Percentiles rank a stretch among this genome's conserved stretches.
Conservation (phyloP, 257 asterid species). For the Rhazya stricta region DNA sequence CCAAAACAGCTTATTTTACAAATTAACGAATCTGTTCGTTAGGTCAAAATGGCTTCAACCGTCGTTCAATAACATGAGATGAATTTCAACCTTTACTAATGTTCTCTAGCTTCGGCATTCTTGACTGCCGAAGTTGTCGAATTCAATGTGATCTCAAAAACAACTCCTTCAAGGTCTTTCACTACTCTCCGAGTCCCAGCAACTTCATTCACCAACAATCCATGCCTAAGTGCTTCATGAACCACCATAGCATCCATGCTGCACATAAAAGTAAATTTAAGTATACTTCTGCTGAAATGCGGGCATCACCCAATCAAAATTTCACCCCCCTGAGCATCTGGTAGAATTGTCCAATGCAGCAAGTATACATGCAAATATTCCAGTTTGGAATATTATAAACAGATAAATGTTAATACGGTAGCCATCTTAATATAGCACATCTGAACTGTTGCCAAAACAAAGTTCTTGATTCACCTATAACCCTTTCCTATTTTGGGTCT, state of each 20-base stretch:
- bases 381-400: not conserved
- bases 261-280: constrained; percentile 16
- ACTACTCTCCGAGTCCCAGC: constrained; percentile 57
- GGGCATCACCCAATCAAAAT: too few relatives aligned
- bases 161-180: constrained; percentile 64
- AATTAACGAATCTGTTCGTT: too few relatives aligned
- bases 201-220: constrained; percentile 59
- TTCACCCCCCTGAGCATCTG: not conserved
- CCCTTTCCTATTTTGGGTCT: not conserved
- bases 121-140: not conserved
- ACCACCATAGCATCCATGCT: constrained; percentile 77
- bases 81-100: not conserved
- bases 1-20: too few relatives aligned
- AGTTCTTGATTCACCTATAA: not conserved
- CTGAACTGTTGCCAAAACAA: not conserved
- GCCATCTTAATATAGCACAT: not conserved
- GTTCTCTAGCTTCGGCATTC: not conserved
- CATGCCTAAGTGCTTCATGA: constrained; percentile 63
- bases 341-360: not conserved
- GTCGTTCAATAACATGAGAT: too few relatives aligned
- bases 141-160: constrained; percentile 47
- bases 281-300: too few relatives aligned
- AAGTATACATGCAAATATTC: not conserved
- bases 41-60: too few relatives aligned
- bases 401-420: not conserved